Evolutionary conservation across 2,329 filamentous ascomycete species (phyloP), one percentile per base, ranked within the genome.

Genomic region (Pseudogymnoascus sp.): DNA sequence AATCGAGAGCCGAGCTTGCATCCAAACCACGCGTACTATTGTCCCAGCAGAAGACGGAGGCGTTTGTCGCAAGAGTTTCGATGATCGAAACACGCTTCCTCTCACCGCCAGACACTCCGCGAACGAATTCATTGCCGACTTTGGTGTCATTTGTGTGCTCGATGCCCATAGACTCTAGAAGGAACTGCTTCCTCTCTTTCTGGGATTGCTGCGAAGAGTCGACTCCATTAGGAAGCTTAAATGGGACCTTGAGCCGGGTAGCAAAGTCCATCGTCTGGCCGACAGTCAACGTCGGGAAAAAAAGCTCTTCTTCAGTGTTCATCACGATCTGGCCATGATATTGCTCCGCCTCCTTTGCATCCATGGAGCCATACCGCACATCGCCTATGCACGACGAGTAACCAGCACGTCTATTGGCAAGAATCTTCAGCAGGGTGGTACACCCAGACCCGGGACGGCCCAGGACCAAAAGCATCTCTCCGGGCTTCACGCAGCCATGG

Each of bases 1-100:
- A 90, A 63, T 90, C 87, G 1, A 90, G 75, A 0, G 87, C 88
- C 0, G 86, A 90, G 15, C 82, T 87, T 1, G 86, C 84, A 68
- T 90, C 87, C 0, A 90, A 75, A 12, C 87, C 87, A 59, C 85
- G 77, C 2, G 86, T 90, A 0, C 82, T 84, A 68, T 90, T 90
- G 67, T 90, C 87, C 85, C 85, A 90, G 64, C 83, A 85, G 12
- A 87, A 81, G 0, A 90, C 81, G 0, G 79, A 79, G 1, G 80
- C 80, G 68, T 83, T 83, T 18, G 81, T 80, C 5, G 83, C 81
- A 19, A 86, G 71, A 0, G 82, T 84, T 70, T 86, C 83, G 1
- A 82, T 82, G 63, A 86, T 85, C 59, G 79, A 80, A 9, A 84
- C 82, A 69, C 83, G 80, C 70, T 86, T 86, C 33, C 83, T 73